Base-by-base conservation (phyloP, 495 filamentous ascomycete genomes). In the Bathelium albidoporum region DNA sequence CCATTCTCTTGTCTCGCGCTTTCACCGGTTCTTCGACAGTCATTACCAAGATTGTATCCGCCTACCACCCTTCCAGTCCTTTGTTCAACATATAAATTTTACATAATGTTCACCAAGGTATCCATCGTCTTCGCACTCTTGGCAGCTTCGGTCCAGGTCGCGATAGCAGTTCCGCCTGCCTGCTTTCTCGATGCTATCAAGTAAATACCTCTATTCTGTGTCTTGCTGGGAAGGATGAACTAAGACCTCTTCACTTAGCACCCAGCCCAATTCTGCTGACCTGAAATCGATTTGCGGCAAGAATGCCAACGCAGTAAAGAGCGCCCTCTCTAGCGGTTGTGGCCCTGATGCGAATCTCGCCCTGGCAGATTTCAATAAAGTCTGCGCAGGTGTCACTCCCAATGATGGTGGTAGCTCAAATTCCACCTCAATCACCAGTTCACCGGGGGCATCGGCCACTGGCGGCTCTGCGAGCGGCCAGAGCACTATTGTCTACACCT, bases 201-300 rank as follows among this genome's bases (percentile, higher is more conserved):
- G 49, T 55, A 55, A 55, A 24, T 18, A 16, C 16, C 2, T 11
- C 20, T 9, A 2, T 29, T 5, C 24, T 11, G 7, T 28, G 0
- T 28, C 5, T 11, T 5, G 0, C n/a, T 7, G 10, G 1, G 16
- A 55, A 29, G 22, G 1, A 10, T 9, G 20, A 28, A 16, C 49
- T 55, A n/a, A n/a, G 24, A 55, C 29, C 0, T 29, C 49, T 26
- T 4, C 9, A 55, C 3, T 55, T 55, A 55, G 49, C 49, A 55
- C 49, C 1, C 49, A 55, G 2, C 49, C 49, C 9, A 55, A 55
- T 24, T 29, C 49, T 4, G 49, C 49, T 24, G 49, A 55, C 16
- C 24, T 55, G 49, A 55, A 55, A 20, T 55, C 49, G 12, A 55
- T 55, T 20, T 55, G 49, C 24, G 49, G 49, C 24, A 55, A 55